phyloP scores from a whole-genome alignment of 345 rosid species.

The Geranium rotundifolium region DNA sequence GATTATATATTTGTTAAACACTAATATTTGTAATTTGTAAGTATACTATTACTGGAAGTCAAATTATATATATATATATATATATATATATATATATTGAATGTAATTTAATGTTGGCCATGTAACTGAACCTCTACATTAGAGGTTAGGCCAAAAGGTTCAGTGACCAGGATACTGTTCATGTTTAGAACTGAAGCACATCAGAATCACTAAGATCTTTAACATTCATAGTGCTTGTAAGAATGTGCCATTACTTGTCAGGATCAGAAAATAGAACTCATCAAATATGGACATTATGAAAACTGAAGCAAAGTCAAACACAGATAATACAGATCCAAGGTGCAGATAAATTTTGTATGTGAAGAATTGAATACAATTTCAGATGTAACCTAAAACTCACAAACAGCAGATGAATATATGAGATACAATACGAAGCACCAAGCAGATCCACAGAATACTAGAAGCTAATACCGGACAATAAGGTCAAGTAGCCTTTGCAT shows the following conservation, averaged over 20 bases:
- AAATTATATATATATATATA: too few species aligned
- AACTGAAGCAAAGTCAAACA: too few species aligned
- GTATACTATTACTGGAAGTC: not conserved
- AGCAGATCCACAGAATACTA: not conserved
- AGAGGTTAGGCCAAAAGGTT: too few species aligned
- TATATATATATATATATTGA: too few species aligned
- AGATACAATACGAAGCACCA: conserved; percentile 13
- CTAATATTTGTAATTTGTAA: not conserved
- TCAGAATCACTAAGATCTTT: too few species aligned
- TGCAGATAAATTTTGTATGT: conserved; percentile 4
- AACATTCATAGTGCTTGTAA: too few species aligned
- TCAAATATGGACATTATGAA: not conserved
- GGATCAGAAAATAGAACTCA: not conserved
- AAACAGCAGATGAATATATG: conserved; percentile 13
- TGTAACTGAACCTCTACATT: too few species aligned
- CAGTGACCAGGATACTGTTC: too few species aligned
- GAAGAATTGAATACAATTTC: conserved; percentile 6
- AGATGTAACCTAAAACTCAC: conserved; percentile 3
- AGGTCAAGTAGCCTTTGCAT: conserved; percentile 5
- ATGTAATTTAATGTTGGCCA: too few species aligned
- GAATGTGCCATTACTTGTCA: not conserved
- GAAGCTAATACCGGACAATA: conserved; percentile 1
- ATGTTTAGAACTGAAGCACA: too few species aligned
- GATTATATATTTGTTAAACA: not conserved
- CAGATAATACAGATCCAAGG: not conserved